Percentiles rank a stretch among this genome's conserved stretches.
These are phyloP conservation scores for Macrocystidia cucumis DNA, from an alignment of 1,284 basidiomycete genomes.

Conservation along the genomic window DNA sequence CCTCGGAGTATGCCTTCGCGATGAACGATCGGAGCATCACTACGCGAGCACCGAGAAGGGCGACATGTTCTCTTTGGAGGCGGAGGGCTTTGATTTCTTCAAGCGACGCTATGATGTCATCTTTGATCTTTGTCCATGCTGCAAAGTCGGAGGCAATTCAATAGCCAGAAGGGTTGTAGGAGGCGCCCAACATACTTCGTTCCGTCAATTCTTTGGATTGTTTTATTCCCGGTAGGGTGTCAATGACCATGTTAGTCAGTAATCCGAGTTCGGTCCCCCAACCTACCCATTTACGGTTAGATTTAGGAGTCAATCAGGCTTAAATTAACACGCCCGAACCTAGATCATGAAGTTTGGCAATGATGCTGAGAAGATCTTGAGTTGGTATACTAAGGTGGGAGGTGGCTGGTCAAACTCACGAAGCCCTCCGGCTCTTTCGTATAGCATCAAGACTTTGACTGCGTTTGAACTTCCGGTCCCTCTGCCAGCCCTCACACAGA, in stretches of 20 bases:
- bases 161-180: background rate
- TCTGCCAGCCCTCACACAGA: background rate
- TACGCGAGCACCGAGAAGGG: constrained; percentile 3
- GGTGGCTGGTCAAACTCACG: background rate
- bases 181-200: constrained; percentile 4
- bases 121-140: constrained; percentile 7
- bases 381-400: too few species aligned
- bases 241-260: too few species aligned
- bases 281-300: too few species aligned
- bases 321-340: too few species aligned
- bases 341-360: too few species aligned
- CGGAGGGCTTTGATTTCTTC: constrained; percentile 1
- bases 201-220: constrained; percentile 5
- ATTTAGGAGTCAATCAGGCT: too few species aligned
- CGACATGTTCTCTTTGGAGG: background rate
- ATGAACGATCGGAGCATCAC: constrained; percentile 2
- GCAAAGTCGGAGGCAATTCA: background rate
- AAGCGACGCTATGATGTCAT: background rate
- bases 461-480: background rate
- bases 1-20: background rate
- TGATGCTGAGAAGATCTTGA: too few species aligned
- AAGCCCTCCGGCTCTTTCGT: background rate
- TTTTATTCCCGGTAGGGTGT: constrained; percentile 1
- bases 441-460: background rate
- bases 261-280: too few species aligned